Evolutionary conservation across 371 early-diverging fungal species (phyloP).

Genomic region (Mucor piriformis): DNA sequence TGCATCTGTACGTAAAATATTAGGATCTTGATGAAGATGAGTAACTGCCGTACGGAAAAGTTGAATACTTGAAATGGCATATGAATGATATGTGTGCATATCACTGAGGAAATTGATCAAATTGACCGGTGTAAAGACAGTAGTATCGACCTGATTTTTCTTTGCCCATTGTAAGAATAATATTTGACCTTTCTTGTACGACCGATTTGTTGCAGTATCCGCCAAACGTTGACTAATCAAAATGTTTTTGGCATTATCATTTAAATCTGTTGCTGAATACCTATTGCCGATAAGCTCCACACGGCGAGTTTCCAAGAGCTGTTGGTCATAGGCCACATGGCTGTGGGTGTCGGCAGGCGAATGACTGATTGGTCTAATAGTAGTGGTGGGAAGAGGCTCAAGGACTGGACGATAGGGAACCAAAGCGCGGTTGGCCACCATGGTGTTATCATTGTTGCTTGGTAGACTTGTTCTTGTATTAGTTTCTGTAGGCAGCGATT

Average conservation of each 20-base stretch:
- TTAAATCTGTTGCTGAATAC: background rate
- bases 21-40: slow-evolving; percentile 9
- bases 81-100: background rate
- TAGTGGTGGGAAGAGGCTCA: slow-evolving; percentile 6
- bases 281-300: slow-evolving; percentile 6
- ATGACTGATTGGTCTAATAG: background rate
- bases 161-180: slow-evolving; percentile 3
- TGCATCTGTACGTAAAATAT: background rate
- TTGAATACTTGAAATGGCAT: slow-evolving; percentile 7
- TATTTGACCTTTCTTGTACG: slow-evolving; percentile 4
- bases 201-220: background rate
- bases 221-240: background rate
- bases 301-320: slow-evolving; percentile 22
- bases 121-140: background rate
- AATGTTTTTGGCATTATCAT: background rate
- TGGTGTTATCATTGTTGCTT: slow-evolving; percentile 3
- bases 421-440: slow-evolving; percentile 18
- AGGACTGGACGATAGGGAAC: slow-evolving; percentile 17
- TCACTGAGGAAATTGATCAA: slow-evolving; percentile 14
- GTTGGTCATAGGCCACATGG: background rate
- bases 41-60: slow-evolving; percentile 9
- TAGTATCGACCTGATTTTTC: background rate
- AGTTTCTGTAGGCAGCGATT: background rate
- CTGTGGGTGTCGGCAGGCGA: slow-evolving; percentile 1
- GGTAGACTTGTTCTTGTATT: background rate